A percentile compares a stretch with the other conserved stretches of the same genome.
These are phyloP conservation scores for Cyanidioschyzon merolae DNA, from an alignment of 23 red algal genomes.

Conservation along the genomic window DNA sequence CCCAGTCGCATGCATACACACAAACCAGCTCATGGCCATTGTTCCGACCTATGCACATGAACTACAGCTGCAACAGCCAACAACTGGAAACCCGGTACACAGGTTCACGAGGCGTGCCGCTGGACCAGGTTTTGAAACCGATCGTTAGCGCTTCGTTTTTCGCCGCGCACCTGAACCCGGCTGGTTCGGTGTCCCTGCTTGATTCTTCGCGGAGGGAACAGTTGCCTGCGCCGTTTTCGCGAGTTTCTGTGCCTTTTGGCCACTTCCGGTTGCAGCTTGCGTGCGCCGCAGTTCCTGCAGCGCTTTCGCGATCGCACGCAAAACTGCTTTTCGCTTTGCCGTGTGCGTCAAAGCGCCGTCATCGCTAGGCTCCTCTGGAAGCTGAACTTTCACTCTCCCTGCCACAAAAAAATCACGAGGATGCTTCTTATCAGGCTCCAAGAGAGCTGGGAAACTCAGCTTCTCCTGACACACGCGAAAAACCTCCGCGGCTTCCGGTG, in stretches of 20 bases:
- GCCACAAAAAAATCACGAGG: conserved; percentile 19
- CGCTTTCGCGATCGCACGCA: not conserved
- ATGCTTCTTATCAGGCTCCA: conserved; percentile 14
- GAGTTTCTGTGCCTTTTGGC: not conserved
- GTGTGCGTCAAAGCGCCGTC: not conserved
- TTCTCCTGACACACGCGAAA: conserved; percentile 1
- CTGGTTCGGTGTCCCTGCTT: too few species aligned
- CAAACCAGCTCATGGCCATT: too few species aligned
- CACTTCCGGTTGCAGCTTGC: not conserved
- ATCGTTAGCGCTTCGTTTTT: too few species aligned
- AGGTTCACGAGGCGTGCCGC: too few species aligned
- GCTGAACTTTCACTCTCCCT: conserved; percentile 6
- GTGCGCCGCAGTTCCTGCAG: not conserved
- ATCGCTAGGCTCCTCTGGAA: not conserved
- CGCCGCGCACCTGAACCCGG: too few species aligned
- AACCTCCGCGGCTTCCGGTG: not conserved
- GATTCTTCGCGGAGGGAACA: too few species aligned
- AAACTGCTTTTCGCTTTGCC: not conserved
- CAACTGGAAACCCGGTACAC: too few species aligned
- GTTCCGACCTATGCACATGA: too few species aligned
- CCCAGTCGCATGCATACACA: too few species aligned
- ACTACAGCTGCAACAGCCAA: too few species aligned
- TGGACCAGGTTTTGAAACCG: too few species aligned
- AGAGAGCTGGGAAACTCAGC: not conserved
- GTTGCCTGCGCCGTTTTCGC: too few species aligned